Evolutionary conservation across 2,329 filamentous ascomycete genomes (phyloP).

Genomic region (Teratosphaeria nubilosa): DNA sequence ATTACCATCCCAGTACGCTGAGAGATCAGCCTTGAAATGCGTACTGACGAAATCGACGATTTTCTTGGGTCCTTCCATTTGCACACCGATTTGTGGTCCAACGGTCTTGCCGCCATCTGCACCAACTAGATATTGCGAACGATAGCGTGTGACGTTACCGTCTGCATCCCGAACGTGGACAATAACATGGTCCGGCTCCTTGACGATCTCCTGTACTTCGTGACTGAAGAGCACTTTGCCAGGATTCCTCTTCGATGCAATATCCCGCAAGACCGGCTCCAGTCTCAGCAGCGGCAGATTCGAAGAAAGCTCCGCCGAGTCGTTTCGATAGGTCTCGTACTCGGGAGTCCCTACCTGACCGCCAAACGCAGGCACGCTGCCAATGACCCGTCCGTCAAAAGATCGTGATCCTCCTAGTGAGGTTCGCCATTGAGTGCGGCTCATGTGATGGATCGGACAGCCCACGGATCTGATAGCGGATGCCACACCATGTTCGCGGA

Average conservation of each 20-base stretch:
- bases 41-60: not conserved
- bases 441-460: not conserved
- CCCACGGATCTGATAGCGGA: not conserved
- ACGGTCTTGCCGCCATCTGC: not conserved
- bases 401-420: not conserved
- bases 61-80: not conserved
- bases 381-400: not conserved
- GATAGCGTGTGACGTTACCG: not conserved
- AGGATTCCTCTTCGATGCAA: not conserved
- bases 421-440: not conserved
- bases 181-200: not conserved
- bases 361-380: not conserved
- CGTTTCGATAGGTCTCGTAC: not conserved
- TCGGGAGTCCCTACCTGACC: not conserved
- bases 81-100: not conserved
- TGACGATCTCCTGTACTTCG: not conserved
- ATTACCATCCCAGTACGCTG: not conserved
- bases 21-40: not conserved
- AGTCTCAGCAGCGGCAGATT: not conserved
- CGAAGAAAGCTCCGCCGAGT: not conserved
- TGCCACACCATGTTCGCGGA: not conserved
- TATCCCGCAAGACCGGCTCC: not conserved
- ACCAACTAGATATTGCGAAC: not conserved
- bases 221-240: not conserved
- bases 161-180: not conserved